Conservation (phyloP, 495 filamentous ascomycete species). For the Penicillium canariense region DNA sequence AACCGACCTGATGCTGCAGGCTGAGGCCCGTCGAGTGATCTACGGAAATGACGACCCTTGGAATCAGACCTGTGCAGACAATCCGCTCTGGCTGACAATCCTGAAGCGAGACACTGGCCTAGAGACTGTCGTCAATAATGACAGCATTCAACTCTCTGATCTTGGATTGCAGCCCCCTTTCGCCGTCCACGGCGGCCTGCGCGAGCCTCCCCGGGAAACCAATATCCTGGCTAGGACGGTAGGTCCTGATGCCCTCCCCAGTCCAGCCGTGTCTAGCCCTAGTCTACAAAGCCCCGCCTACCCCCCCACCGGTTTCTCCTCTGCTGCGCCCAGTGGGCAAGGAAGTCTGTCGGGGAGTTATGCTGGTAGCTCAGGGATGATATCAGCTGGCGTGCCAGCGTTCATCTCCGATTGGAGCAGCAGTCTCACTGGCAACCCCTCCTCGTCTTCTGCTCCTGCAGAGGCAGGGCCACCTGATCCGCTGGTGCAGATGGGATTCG, state of each 20-base stretch:
- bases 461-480: constrained; percentile 32
- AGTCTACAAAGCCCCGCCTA: constrained; percentile 39
- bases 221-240: constrained; percentile 29
- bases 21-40: constrained; percentile 60
- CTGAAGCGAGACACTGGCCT: constrained; percentile 66
- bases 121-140: constrained; percentile 28
- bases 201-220: constrained; percentile 29
- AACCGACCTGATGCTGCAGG: constrained; percentile 61
- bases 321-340: constrained; percentile 35
- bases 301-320: constrained; percentile 36
- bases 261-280: constrained; percentile 31
- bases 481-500: constrained; percentile 45
- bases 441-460: constrained; percentile 36
- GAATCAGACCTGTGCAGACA: constrained; percentile 72
- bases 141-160: constrained; percentile 36
- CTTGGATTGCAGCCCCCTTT: constrained; percentile 44
- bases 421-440: constrained; percentile 25
- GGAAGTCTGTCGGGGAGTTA: constrained; percentile 44
- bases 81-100: constrained; percentile 60
- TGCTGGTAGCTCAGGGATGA: constrained; percentile 36
- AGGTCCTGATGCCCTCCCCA: constrained; percentile 26
- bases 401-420: constrained; percentile 43
- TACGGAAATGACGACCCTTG: constrained; percentile 65
- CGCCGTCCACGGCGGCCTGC: constrained; percentile 32
- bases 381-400: constrained; percentile 30